phyloP scores from a whole-genome alignment of 2,329 filamentous ascomycete species.

The Aspergillus intermedius region DNA sequence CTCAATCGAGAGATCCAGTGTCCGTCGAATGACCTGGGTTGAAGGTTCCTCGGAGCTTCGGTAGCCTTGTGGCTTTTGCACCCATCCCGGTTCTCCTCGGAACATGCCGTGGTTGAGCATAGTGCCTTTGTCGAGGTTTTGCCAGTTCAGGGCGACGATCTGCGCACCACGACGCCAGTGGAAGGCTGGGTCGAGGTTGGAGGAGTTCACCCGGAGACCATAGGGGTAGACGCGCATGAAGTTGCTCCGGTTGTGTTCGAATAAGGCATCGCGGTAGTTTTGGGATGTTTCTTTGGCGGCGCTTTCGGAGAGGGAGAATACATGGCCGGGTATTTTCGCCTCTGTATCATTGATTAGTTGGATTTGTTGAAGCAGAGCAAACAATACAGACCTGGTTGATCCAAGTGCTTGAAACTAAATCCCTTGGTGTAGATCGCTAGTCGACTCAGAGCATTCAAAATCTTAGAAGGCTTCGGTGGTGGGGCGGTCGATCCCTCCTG shows the following conservation, averaged over 20 bases:
- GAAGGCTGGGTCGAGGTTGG: conserved; percentile 75
- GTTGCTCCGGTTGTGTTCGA: conserved; percentile 73
- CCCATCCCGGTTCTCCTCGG: conserved; percentile 71
- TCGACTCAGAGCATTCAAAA: conserved; percentile 64
- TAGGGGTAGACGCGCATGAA: conserved; percentile 87
- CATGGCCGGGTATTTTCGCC: conserved; percentile 52
- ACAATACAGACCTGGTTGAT: conserved; percentile 51
- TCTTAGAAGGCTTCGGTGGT: conserved; percentile 50
- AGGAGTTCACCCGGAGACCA: conserved; percentile 72
- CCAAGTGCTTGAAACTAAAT: conserved; percentile 69
- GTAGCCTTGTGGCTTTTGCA: conserved; percentile 74
- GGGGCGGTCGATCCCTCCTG: conserved; percentile 17
- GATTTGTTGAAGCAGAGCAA: background rate
- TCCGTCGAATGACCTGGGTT: conserved; percentile 42
- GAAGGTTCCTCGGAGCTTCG: conserved; percentile 36
- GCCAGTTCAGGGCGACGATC: conserved; percentile 90
- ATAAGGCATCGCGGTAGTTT: conserved; percentile 54
- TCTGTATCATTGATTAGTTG: conserved; percentile 22
- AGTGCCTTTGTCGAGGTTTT: conserved; percentile 83
- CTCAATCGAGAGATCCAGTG: conserved; percentile 62
- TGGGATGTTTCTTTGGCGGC: conserved; percentile 59
- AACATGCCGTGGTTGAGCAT: conserved; percentile 97
- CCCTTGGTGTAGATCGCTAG: conserved; percentile 83
- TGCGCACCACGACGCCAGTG: conserved; percentile 89
- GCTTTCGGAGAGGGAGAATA: conserved; percentile 59